Evolutionary conservation across 2,329 filamentous ascomycete species (phyloP), one percentile per base, ranked within the genome.

Genomic region (Ambrosiella beaveri): DNA sequence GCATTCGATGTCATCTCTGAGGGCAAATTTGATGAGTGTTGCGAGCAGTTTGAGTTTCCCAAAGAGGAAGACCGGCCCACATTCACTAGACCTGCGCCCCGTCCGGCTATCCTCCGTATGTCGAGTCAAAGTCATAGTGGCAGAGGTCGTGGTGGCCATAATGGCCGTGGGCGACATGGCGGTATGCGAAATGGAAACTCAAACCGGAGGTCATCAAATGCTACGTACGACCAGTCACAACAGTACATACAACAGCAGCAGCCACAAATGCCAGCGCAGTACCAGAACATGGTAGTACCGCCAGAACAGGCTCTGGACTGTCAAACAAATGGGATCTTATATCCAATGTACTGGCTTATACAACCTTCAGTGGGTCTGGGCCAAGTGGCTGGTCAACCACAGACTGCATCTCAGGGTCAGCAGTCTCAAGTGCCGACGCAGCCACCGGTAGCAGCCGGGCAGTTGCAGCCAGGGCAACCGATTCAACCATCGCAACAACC

Each of bases 21-120:
- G 56, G 86, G 82, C 19, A 88, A 93, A 64, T 75, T 98, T 50
- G 79, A 82, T 3, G 83, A 88, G 65, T 90, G 85, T 67, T 96
- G 90, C 69, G 87, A 94, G 67, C 81, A 91, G 67, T 98, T 84
- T 65, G 81, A 86, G 59, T 96, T 86, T 65, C 93, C 93, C 3
- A 85, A 87, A 58, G 87, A 94, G 67, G 89, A 94, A 65, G 79
- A 82, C 65, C 73, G 72, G 60, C 63, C 62, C 27, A 73, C 78
- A 47, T 82, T 75, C 65, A 76, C 80, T 62, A 77, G 79, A 60
- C 79, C 78, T n/a, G 67, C 74, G 1, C 68, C 73, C 5, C 73
- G 75, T 41, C 80, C 80, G 8, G 72, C 77, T n/a, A 68, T 80
- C 56, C 62, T 81, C 53, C 73, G 80, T 61, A 84, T 79, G 65